phyloP scores from a whole-genome alignment of 2,329 filamentous ascomycete genomes.

The Tricladium varicosporioides region DNA sequence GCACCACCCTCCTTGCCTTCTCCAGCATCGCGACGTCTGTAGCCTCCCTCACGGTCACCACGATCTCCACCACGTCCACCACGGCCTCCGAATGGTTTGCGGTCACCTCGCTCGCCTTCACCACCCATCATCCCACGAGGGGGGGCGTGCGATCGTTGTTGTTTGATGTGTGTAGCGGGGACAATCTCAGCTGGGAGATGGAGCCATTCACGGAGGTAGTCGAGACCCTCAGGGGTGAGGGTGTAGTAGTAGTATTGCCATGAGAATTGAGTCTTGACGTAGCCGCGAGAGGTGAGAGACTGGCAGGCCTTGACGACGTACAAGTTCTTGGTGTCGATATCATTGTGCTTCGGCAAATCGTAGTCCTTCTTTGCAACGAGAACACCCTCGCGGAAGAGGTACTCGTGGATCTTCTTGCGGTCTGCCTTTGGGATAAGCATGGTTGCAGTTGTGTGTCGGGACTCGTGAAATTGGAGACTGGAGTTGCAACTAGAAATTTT shows the following conservation, averaged over 20 bases:
- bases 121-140: slow-evolving; percentile 94
- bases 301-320: slow-evolving; percentile 99
- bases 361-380: slow-evolving; percentile 99
- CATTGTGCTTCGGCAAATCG: slow-evolving; percentile 95
- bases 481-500: too few species aligned
- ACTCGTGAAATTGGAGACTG: too few species aligned
- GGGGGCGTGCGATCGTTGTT: slow-evolving; percentile 89
- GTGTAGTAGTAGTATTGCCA: slow-evolving; percentile 99
- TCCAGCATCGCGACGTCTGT: slow-evolving; percentile 79
- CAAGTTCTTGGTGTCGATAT: slow-evolving; percentile 99
- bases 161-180: slow-evolving; percentile 99
- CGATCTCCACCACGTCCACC: slow-evolving; percentile 64
- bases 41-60: slow-evolving; percentile 78
- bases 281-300: slow-evolving; percentile 96
- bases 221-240: slow-evolving; percentile 97
- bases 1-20: slow-evolving; percentile 88
- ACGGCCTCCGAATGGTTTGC: slow-evolving; percentile 77
- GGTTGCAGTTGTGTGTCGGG: slow-evolving; percentile 24
- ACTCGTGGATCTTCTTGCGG: slow-evolving; percentile 99
- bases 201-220: slow-evolving; percentile 99
- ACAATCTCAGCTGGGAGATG: slow-evolving; percentile 99
- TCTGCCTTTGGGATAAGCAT: slow-evolving; percentile 99
- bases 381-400: slow-evolving; percentile 91
- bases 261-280: slow-evolving; percentile 99
- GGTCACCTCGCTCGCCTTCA: slow-evolving; percentile 70